These are phyloP conservation scores for Tuber brumale DNA, from an alignment of 495 filamentous ascomycete genomes.

Conservation along the genomic window DNA sequence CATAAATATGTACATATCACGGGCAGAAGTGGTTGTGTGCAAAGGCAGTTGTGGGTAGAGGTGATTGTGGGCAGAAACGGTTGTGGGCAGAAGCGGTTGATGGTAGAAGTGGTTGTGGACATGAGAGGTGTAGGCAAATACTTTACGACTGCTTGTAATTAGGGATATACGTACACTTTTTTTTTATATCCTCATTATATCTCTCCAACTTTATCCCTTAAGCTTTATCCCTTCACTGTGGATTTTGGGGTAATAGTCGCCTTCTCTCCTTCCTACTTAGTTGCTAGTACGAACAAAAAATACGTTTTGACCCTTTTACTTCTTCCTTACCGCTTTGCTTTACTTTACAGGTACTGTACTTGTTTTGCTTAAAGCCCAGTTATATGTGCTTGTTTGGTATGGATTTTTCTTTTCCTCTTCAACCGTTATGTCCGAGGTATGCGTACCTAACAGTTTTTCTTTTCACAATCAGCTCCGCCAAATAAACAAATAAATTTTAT, in stretches of 20 bases:
- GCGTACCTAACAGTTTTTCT: neutral
- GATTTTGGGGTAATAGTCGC: neutral
- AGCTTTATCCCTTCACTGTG: neutral
- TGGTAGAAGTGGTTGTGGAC: too few relatives aligned
- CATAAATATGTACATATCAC: neutral
- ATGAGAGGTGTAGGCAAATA: neutral
- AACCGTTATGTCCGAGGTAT: neutral
- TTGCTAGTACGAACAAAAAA: neutral
- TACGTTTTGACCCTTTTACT: neutral
- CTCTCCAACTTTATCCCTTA: neutral
- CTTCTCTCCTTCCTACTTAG: neutral
- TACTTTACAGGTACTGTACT: neutral
- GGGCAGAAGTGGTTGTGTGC: neutral
- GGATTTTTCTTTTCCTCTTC: neutral
- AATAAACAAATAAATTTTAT: neutral
- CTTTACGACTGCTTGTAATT: neutral
- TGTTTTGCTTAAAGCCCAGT: neutral
- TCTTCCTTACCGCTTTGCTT: neutral
- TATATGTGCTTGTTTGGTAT: neutral
- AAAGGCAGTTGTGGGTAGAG: too few relatives aligned
- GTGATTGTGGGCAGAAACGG: too few relatives aligned
- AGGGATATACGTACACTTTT: neutral
- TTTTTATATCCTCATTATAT: neutral
- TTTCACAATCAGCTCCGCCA: neutral
- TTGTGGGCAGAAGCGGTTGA: neutral